Evolutionary conservation across 1,139 yeast species (phyloP).

Genomic region (Geotrichum fermentans): DNA sequence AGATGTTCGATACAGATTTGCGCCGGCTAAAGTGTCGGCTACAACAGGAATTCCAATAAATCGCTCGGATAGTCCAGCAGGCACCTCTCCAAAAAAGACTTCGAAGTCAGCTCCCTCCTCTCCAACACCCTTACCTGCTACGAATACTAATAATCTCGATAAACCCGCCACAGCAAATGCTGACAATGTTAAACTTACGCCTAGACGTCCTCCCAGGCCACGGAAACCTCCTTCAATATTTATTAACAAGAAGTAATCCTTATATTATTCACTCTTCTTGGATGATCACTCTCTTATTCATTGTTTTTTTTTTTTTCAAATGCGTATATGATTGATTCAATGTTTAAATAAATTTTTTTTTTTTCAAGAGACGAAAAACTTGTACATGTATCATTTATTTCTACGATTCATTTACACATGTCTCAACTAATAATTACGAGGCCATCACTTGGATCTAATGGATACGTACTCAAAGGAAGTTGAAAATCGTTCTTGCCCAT

Average conservation of each 20-base stretch:
- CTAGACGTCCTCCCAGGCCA: background rate
- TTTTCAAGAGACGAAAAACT: no score
- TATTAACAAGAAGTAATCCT: constrained; percentile 9
- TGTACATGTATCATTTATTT: no score
- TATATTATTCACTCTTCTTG: no score
- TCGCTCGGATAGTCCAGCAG: background rate
- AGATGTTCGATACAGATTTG: background rate
- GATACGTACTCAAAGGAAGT: constrained; percentile 13
- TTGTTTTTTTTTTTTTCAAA: no score
- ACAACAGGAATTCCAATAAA: background rate
- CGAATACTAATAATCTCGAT: background rate
- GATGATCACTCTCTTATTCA: no score
- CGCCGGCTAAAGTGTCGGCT: background rate
- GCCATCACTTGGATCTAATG: constrained; percentile 12
- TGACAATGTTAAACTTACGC: no score
- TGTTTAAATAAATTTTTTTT: no score
- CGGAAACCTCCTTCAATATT: constrained; percentile 16
- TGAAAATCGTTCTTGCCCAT: constrained; percentile 9
- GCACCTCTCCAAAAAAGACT: background rate
- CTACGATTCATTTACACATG: background rate
- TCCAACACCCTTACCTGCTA: background rate
- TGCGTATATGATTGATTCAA: no score
- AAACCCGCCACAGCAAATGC: background rate
- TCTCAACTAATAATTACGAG: constrained; percentile 13
- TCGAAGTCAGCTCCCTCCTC: no score